phyloP scores from a whole-genome alignment of 371 early-diverging fungal genomes.

The Mortierella sp. region DNA sequence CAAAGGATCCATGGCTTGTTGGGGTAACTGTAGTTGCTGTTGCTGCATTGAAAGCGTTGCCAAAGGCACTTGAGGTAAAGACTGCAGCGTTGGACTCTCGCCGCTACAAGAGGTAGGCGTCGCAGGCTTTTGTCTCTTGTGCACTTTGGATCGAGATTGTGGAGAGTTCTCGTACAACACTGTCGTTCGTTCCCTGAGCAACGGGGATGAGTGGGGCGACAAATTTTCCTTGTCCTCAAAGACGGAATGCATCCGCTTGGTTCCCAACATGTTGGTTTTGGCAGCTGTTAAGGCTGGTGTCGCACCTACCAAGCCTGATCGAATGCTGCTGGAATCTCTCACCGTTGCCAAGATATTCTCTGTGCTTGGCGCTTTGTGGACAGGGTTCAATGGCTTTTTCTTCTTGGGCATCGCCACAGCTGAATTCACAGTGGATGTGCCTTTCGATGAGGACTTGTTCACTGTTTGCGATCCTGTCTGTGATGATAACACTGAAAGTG shows the following conservation, averaged over 20 bases:
- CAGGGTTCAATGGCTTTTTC: conserved; percentile 49
- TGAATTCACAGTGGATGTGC: background rate
- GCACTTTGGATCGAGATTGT: background rate
- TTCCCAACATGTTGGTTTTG: conserved; percentile 26
- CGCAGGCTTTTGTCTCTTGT: conserved; percentile 30
- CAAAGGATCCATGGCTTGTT: too few species aligned
- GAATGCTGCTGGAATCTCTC: background rate
- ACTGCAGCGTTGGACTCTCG: too few species aligned
- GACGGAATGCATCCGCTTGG: conserved; percentile 18
- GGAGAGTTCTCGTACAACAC: background rate
- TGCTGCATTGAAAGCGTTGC: too few species aligned
- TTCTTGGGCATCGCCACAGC: conserved; percentile 26
- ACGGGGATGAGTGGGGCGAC: background rate
- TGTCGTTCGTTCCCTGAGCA: background rate
- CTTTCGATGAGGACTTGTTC: background rate
- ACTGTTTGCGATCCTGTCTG: background rate
- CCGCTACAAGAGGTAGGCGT: background rate
- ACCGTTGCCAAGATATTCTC: conserved; percentile 49
- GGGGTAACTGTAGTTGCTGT: background rate
- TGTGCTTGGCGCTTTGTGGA: conserved; percentile 44
- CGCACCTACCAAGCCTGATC: conserved; percentile 10
- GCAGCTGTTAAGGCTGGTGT: conserved; percentile 16
- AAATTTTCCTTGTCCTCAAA: conserved; percentile 47
- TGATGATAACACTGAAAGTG: background rate
- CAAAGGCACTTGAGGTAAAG: too few species aligned